These are phyloP conservation scores for Daedalea quercina DNA, from an alignment of 768 basidiomycete species.

Conservation along the genomic window DNA sequence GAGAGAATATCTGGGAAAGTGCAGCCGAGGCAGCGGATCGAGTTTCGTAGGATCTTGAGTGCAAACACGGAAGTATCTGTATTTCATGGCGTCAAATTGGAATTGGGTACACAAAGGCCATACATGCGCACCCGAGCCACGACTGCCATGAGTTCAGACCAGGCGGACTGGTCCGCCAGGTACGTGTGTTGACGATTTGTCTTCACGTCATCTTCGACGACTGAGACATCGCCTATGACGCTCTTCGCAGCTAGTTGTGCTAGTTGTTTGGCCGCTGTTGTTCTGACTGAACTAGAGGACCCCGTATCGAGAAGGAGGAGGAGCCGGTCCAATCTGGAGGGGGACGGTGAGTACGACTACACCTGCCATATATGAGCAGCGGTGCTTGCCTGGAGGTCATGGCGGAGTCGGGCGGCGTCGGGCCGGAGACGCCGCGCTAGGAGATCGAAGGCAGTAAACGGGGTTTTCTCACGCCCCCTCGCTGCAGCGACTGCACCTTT, in stretches of 20 bases:
- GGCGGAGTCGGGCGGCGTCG: conserved; percentile 44
- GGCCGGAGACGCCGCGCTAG: conserved; percentile 40
- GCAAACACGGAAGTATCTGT: conserved; percentile 85
- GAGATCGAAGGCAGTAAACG: conserved; percentile 35
- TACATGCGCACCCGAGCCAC: conserved; percentile 66
- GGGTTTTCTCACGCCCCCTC: conserved; percentile 36
- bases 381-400: conserved; percentile 70
- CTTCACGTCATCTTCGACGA: conserved; percentile 70
- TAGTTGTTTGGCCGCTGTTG: conserved; percentile 95
- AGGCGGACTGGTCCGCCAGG: conserved; percentile 64
- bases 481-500: conserved; percentile 42
- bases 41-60: conserved; percentile 90
- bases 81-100: not conserved
- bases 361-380: conserved; percentile 11
- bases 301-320: conserved; percentile 93
- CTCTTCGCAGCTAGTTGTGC: conserved; percentile 86
- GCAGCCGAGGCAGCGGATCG: conserved; percentile 85
- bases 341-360: conserved; percentile 8
- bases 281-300: conserved; percentile 81
- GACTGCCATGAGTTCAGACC: conserved; percentile 87
- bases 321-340: conserved; percentile 94
- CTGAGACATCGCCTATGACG: conserved; percentile 75
- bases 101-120: not conserved
- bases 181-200: conserved; percentile 50
- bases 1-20: conserved; percentile 78